phyloP scores from a whole-genome alignment of 75 land plant species.

The Azolla pinnata region DNA sequence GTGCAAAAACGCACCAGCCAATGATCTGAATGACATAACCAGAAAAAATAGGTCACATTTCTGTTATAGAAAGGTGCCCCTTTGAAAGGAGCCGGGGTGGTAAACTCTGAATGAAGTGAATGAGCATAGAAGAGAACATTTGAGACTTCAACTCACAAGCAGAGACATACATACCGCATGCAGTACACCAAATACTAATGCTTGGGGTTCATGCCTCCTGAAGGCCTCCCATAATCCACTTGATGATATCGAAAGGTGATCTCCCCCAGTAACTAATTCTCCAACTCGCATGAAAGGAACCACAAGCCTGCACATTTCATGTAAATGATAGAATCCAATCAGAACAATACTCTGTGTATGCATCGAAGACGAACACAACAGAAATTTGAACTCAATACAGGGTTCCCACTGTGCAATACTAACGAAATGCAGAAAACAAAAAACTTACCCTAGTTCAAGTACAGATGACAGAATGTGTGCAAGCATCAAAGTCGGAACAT shows the following conservation, averaged over 20 bases:
- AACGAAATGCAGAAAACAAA: no score
- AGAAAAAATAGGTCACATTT: not conserved
- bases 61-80: no score
- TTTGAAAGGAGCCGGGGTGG: no score
- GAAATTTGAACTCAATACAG: no score
- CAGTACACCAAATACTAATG: not conserved
- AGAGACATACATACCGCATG: not conserved
- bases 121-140: not conserved
- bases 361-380: no score
- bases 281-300: constrained; percentile 28
- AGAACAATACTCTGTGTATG: not conserved
- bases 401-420: no score
- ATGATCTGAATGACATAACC: not conserved
- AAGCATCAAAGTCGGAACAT: constrained; percentile 22
- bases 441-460: constrained; percentile 8
- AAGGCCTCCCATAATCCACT: constrained; percentile 19
- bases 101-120: no score
- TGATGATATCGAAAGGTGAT: constrained; percentile 10
- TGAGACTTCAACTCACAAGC: not conserved
- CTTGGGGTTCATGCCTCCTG: not conserved
- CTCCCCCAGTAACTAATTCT: constrained; percentile 13
- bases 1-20: not conserved
- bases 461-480: constrained; percentile 24
- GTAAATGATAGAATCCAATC: not conserved
- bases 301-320: constrained; percentile 7